Evolutionary conservation across 352 stramenopile genomes (phyloP).

Genomic region (Pythium monospermum): DNA sequence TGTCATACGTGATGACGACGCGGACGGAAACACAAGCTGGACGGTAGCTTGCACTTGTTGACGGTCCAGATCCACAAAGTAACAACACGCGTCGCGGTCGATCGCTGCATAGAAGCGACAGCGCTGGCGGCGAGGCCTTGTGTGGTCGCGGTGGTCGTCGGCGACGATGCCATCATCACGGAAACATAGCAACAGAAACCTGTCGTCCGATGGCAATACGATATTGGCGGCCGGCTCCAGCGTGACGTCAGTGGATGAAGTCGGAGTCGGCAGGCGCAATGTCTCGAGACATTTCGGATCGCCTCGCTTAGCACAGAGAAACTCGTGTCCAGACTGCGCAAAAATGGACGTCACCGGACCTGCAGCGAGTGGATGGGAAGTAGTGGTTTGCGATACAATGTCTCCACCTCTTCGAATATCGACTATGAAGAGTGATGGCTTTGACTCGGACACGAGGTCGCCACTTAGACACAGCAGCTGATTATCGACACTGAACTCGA

Average conservation of each 20-base stretch:
- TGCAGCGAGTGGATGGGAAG: too few relatives aligned
- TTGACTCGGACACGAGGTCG: background rate
- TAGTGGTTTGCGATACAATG: background rate
- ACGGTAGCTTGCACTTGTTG: constrained; percentile 11
- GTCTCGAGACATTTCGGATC: background rate
- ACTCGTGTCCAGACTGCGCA: constrained; percentile 15
- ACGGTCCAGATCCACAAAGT: constrained; percentile 18
- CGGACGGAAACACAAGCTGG: constrained; percentile 12
- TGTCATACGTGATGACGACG: background rate
- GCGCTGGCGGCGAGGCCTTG: too few relatives aligned
- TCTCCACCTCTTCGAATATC: constrained; percentile 6
- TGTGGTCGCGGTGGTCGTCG: background rate
- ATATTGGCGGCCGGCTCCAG: constrained; percentile 2
- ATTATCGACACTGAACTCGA: constrained; percentile 14
- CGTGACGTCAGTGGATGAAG: too few relatives aligned
- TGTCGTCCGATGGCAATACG: background rate
- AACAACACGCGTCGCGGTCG: constrained; percentile 13
- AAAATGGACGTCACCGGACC: constrained; percentile 4
- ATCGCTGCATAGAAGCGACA: constrained; percentile 13
- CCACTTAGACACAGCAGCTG: constrained; percentile 10
- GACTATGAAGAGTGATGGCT: constrained; percentile 6
- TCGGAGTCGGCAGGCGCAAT: constrained; percentile 6
- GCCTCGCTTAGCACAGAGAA: constrained; percentile 5
- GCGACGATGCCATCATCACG: background rate
- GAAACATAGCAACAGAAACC: background rate